Evolutionary conservation across 306 rosid species (phyloP).

Genomic region (Prunus salicina): DNA sequence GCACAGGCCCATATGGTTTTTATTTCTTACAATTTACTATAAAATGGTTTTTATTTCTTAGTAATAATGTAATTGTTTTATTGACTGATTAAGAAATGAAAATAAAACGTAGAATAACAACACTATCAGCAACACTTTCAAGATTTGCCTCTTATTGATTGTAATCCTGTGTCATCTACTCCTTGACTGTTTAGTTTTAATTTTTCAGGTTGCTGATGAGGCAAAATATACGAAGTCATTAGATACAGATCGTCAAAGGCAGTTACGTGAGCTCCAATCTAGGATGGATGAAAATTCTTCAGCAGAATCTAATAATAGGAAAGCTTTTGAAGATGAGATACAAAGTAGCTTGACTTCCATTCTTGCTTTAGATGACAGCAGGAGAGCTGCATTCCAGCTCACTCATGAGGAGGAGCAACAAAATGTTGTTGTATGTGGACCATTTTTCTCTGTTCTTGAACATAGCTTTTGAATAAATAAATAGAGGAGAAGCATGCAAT

Average conservation of each 20-base stretch:
- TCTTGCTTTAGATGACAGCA: constrained; percentile 71
- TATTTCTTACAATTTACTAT: not conserved
- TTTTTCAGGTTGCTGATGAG: constrained; percentile 79
- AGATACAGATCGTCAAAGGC: constrained; percentile 66
- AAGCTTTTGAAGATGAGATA: constrained; percentile 79
- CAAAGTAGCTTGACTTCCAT: constrained; percentile 58
- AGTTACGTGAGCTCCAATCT: constrained; percentile 64
- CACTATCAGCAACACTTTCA: not conserved
- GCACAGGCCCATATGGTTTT: not conserved
- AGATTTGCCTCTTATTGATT: not conserved
- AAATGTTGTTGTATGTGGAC: constrained; percentile 72
- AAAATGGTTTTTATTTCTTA: not conserved
- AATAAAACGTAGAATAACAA: not conserved
- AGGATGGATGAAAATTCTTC: constrained; percentile 64
- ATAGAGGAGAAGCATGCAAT: not conserved
- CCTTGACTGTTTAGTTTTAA: constrained; percentile 17
- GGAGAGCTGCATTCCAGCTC: constrained; percentile 87
- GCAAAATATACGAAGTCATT: constrained; percentile 61
- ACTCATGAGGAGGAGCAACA: constrained; percentile 84
- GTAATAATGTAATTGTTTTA: not conserved
- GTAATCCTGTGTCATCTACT: constrained; percentile 9
- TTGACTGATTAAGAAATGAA: not conserved
- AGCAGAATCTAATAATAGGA: constrained; percentile 58
- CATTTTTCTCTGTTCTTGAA: constrained; percentile 14
- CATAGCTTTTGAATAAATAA: not conserved